phyloP scores from a whole-genome alignment of 768 basidiomycete species.

The Lentinula aciculospora region DNA sequence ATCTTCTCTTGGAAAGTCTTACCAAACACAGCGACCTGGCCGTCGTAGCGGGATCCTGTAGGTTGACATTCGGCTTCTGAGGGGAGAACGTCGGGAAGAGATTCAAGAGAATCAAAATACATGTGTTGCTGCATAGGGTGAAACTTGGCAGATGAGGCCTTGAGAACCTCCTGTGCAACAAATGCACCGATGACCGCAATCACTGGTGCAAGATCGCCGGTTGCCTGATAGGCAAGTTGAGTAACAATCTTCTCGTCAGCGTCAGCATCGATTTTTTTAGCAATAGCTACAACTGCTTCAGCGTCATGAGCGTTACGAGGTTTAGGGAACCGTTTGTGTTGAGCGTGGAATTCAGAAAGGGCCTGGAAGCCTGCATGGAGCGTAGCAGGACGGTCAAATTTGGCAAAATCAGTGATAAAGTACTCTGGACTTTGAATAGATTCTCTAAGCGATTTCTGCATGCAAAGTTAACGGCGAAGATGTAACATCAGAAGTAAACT shows the following conservation, averaged over 20 bases:
- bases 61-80: conserved; percentile 83
- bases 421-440: conserved; percentile 77
- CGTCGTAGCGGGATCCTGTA: conserved; percentile 80
- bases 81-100: conserved; percentile 71
- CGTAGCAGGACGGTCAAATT: conserved; percentile 88
- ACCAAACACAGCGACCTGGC: conserved; percentile 95
- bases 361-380: conserved; percentile 96
- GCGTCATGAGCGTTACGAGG: conserved; percentile 85
- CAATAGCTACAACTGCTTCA: conserved; percentile 58
- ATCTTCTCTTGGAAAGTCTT: conserved; percentile 90
- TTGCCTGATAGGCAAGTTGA: conserved; percentile 87
- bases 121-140: conserved; percentile 92
- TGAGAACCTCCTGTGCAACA: conserved; percentile 96
- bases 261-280: conserved; percentile 73
- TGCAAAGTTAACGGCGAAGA: not conserved
- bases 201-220: conserved; percentile 85
- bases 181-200: conserved; percentile 95
- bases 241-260: conserved; percentile 76
- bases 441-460: conserved; percentile 89
- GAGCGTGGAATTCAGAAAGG: conserved; percentile 67
- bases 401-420: conserved; percentile 95
- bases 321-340: conserved; percentile 66
- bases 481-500: conserved; percentile 23
- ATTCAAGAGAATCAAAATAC: conserved; percentile 97
- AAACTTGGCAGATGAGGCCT: conserved; percentile 97